phyloP scores from a whole-genome alignment of 495 filamentous ascomycete species.

The Penicillium goetzii region DNA sequence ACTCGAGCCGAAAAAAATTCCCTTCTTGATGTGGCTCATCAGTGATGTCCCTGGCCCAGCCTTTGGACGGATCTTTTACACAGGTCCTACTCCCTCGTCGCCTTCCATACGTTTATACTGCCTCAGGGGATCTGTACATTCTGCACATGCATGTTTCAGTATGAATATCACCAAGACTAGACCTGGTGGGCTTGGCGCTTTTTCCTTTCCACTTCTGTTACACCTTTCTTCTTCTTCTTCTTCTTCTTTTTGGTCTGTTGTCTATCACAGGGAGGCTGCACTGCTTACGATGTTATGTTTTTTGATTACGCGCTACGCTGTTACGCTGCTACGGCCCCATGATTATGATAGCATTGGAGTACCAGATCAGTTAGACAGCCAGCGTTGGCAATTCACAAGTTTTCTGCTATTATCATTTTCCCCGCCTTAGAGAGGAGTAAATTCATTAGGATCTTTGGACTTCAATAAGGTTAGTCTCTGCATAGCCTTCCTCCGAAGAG shows the following conservation, averaged over 20 bases:
- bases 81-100: background rate
- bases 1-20: background rate
- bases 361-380: background rate
- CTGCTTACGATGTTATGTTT: background rate
- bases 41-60: background rate
- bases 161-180: slow-evolving; percentile 3
- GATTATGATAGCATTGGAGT: background rate
- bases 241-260: background rate
- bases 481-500: background rate
- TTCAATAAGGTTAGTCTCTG: background rate
- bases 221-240: background rate
- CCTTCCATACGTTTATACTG: background rate
- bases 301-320: background rate
- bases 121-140: background rate
- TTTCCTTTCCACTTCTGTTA: background rate
- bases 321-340: background rate
- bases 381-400: background rate
- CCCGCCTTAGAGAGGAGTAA: background rate
- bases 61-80: background rate
- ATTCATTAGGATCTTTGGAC: too few relatives aligned
- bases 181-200: background rate
- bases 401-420: background rate
- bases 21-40: background rate
- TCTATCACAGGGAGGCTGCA: background rate
- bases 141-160: slow-evolving; percentile 1